Base-by-base conservation (phyloP, 805 yeast genomes). In the Myxozyma nipponensis region DNA sequence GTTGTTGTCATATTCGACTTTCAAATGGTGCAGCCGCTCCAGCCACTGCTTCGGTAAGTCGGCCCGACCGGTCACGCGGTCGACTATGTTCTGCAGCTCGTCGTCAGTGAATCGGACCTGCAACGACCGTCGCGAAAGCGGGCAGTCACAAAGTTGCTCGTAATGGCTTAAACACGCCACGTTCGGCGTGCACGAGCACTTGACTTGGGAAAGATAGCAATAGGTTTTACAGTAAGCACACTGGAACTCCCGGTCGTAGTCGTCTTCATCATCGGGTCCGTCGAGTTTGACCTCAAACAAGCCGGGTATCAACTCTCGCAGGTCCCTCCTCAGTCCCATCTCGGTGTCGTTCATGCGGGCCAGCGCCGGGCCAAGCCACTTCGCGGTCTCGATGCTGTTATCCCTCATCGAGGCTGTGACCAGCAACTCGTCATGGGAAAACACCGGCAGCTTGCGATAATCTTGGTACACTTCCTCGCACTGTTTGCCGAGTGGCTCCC, bases 41-140 rank as follows among this genome's bases (percentile, higher is more conserved):
- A 74, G 54, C 91, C 91, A 84, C 5, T 70, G 70, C 4, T 66
- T 66, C 24, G 76, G 77, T 28, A 77, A 73, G 23, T 72, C 67
- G 0, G 79, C 72, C 38, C 74, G 74, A 7, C 68, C 67, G 2
- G 63, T 58, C 26, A 82, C 62, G 1, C 68, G 59, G 36, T 67
- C 69, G 13, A 68, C 65, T 35, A 72, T 65, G 2, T 59, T 58
- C 38, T 66, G 66, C 46, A 85, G 65, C 43, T 72, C 73, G 1
- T 79, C 83, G 63, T 83, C 87, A 0, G 80, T 69, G 48, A 73
- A 70, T 57, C 44, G 36, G 19, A 52, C 21, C n/a, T 42, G 42
- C 25, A 57, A n/a, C 22, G 28, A 24, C 18, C 53, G 41, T 10
- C 39, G 39, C 2, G 43, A 24, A 17, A 43, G 49, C 2, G 37